Base-by-base conservation (phyloP, 23 red algal genomes). In the Gracilariopsis chorda region DNA sequence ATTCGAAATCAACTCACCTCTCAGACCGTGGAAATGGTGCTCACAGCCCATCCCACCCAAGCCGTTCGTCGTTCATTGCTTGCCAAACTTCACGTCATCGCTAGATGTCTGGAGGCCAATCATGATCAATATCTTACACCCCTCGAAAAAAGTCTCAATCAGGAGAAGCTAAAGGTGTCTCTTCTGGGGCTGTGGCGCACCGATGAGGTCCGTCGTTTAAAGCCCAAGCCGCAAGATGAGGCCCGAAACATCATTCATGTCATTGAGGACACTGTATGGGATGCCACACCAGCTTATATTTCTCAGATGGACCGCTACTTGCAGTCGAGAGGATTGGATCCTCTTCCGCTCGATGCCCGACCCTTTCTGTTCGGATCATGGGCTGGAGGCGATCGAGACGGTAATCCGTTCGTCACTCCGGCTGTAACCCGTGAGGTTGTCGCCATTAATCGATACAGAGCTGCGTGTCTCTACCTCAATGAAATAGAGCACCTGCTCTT, bases 301-400 rank as follows among this genome's bases (percentile, higher is more conserved):
- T 80, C 85, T 19, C 49, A 60, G 34, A 86, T 96, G 62, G 93
- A 99, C 82, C 77, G 58, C 29, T 90, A 82, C 52, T 86, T 99
- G 32, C 51, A 51, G 19, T 58, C 51, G 29, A 90, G 78, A 43
- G 86, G 87, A 2, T 49, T 91, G 13, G 83, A 91, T 12, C 74
- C 90, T 14, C 63, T 99, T 32, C 97, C 97, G 30, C 80, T 99
- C 8, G 90, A 99, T 53, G 84, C 90, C 2, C 61, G 37, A 2
- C 97, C 89, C 4, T 99, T 99, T 33, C 27, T 95, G 2, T 99
- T 99, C 52, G 73, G 85, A 51, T 99, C 97, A 17, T 99, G 97
- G 97, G 97, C 97, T 20, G 97, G 97, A 46, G 97, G 97, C 20
- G 97, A 99, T 58, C 92, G 97, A 34, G 97, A 99, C 81, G 97